A percentile compares a stretch with the other conserved stretches of the same genome.
Conservation (phyloP, 1,139 yeast species). For the Protomyces arabidopsidicola region DNA sequence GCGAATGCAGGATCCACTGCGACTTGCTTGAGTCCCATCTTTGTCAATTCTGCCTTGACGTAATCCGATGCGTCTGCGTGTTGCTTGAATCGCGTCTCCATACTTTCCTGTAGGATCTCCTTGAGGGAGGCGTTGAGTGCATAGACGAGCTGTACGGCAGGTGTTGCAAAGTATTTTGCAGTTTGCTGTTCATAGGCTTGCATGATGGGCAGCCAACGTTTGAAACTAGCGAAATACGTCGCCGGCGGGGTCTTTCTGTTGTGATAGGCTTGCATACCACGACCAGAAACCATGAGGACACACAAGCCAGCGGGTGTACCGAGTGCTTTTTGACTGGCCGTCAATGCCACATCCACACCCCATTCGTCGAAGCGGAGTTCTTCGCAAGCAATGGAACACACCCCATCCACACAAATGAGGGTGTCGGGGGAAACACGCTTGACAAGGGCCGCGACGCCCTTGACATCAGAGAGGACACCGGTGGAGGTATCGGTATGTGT, state of each 20-base stretch:
- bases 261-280: slow-evolving; percentile 64
- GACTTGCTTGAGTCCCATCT: slow-evolving; percentile 63
- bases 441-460: slow-evolving; percentile 57
- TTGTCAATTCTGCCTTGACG: slow-evolving; percentile 55
- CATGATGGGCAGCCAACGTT: slow-evolving; percentile 88
- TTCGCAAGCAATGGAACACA: slow-evolving; percentile 90
- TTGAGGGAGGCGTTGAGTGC: slow-evolving; percentile 74
- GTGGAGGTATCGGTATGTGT: slow-evolving; percentile 97
- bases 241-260: slow-evolving; percentile 51
- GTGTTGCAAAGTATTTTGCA: slow-evolving; percentile 89
- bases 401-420: slow-evolving; percentile 83
- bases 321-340: slow-evolving; percentile 93
- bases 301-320: slow-evolving; percentile 94
- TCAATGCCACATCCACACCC: slow-evolving; percentile 82
- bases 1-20: slow-evolving; percentile 57
- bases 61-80: slow-evolving; percentile 60
- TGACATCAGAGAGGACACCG: slow-evolving; percentile 75
- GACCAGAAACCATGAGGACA: slow-evolving; percentile 65
- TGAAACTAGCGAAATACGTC: slow-evolving; percentile 68
- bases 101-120: slow-evolving; percentile 56
- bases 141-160: slow-evolving; percentile 80
- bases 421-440: slow-evolving; percentile 70
- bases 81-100: slow-evolving; percentile 58
- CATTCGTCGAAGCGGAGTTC: slow-evolving; percentile 78
- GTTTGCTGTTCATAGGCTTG: slow-evolving; percentile 75